Evolutionary conservation across 2,329 filamentous ascomycete genomes (phyloP).

Genomic region (Esteya vermicola): DNA sequence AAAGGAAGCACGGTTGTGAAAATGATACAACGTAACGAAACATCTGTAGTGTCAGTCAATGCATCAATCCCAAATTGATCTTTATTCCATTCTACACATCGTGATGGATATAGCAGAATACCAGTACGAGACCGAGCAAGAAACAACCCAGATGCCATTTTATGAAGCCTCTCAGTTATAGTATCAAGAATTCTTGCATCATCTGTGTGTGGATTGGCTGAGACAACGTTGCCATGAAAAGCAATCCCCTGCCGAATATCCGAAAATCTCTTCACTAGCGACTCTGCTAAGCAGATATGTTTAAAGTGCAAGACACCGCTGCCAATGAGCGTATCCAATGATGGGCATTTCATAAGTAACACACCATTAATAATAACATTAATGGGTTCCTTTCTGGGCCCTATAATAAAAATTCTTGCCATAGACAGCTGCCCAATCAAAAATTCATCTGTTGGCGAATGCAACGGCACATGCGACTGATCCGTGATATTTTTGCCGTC

Average conservation of each 20-base stretch:
- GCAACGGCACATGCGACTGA: too few species aligned
- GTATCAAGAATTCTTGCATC: conserved; percentile 11
- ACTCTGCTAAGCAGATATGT: conserved; percentile 15
- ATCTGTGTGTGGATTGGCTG: conserved; percentile 3
- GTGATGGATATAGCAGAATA: conserved; percentile 25
- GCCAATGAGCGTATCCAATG: conserved; percentile 9
- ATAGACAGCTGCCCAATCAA: too few species aligned
- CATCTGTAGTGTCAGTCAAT: not conserved
- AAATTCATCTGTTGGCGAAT: not conserved
- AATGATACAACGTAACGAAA: conserved; percentile 21
- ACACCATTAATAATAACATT: conserved; percentile 13
- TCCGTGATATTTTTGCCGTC: not conserved
- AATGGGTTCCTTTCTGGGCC: conserved; percentile 3
- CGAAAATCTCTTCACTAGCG: conserved; percentile 9
- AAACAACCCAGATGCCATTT: conserved; percentile 22
- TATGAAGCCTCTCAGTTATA: conserved; percentile 20
- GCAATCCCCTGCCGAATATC: conserved; percentile 8
- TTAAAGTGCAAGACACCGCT: conserved; percentile 15
- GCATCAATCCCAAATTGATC: conserved; percentile 8
- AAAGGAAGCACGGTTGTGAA: conserved; percentile 18
- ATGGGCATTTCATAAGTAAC: conserved; percentile 7
- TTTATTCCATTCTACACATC: conserved; percentile 20
- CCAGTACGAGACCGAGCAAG: conserved; percentile 17
- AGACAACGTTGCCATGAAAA: conserved; percentile 13
- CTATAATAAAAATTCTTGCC: not conserved